Conservation (phyloP, 2,329 filamentous ascomycete genomes). For the Pseudopyricularia cyperi region DNA sequence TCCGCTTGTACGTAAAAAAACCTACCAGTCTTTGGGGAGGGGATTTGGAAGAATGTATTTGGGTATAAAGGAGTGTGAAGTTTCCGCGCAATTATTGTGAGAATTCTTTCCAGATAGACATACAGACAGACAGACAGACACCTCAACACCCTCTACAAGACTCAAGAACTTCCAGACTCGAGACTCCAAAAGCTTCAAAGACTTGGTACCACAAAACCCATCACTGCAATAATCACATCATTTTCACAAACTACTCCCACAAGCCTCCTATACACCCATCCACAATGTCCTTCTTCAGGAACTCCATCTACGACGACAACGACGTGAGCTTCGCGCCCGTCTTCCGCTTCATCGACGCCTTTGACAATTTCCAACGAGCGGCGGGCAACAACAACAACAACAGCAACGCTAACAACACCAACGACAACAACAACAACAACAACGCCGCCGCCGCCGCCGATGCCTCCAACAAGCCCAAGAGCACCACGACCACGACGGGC, state of each 20-base stretch:
- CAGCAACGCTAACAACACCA: constrained; percentile 7
- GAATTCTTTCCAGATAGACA: neutral
- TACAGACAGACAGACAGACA: neutral
- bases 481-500: too few relatives aligned
- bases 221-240: neutral
- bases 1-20: too few relatives aligned
- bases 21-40: too few relatives aligned
- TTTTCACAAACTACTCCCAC: neutral
- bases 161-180: too few relatives aligned
- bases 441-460: neutral
- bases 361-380: constrained; percentile 24
- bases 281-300: constrained; percentile 50
- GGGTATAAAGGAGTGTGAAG: neutral
- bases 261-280: neutral
- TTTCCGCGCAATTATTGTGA: neutral
- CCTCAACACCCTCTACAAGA: too few relatives aligned
- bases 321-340: constrained; percentile 21
- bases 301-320: constrained; percentile 21
- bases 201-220: neutral
- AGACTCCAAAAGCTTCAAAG: too few relatives aligned
- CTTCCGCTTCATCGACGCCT: constrained; percentile 53
- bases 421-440: neutral
- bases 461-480: neutral
- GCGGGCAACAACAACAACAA: neutral
- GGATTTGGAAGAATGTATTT: neutral